A percentile compares a stretch with the other conserved stretches of the same genome.
Evolutionary conservation across 164 flowering plant species (phyloP).

Genomic region (Buxus sempervirens): DNA sequence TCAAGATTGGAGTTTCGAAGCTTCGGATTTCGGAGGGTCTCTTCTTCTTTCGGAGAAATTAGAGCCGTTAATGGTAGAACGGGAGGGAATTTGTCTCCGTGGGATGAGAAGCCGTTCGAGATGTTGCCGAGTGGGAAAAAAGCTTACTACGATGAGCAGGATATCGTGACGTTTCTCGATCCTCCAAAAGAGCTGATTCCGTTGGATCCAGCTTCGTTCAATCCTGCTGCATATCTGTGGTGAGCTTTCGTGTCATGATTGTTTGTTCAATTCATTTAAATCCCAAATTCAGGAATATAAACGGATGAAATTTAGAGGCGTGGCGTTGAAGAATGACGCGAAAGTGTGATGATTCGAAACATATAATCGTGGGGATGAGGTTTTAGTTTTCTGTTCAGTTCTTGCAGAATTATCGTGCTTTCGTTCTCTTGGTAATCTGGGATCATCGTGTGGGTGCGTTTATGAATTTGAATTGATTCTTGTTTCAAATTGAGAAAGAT

Average conservation of each 20-base stretch:
- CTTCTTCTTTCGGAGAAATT: conserved; percentile 5
- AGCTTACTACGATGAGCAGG: conserved; percentile 59
- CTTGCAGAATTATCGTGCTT: neutral
- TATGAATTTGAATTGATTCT: too few species aligned
- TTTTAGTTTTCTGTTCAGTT: neutral
- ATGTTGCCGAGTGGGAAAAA: conserved; percentile 36
- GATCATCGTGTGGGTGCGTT: too few species aligned
- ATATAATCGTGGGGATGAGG: neutral
- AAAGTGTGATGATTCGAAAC: neutral
- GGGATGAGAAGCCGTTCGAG: conserved; percentile 60
- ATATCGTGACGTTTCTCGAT: conserved; percentile 63
- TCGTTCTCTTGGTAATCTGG: too few species aligned
- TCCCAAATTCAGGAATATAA: neutral
- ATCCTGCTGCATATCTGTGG: conserved; percentile 83
- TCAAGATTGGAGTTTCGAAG: too few species aligned
- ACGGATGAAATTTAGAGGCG: neutral
- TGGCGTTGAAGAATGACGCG: too few species aligned
- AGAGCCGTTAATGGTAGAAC: conserved; percentile 30
- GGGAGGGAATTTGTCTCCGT: conserved; percentile 25
- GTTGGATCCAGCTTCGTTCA: conserved; percentile 64
- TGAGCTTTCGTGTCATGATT: conserved; percentile 11
- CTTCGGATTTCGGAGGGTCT: neutral
- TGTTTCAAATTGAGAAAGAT: too few species aligned
- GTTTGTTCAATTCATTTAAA: neutral
- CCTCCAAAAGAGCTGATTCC: conserved; percentile 75